A percentile compares a stretch with the other conserved stretches of the same genome.
phyloP scores from a whole-genome alignment of 768 basidiomycete genomes.

The Pleurotus pulmonarius region DNA sequence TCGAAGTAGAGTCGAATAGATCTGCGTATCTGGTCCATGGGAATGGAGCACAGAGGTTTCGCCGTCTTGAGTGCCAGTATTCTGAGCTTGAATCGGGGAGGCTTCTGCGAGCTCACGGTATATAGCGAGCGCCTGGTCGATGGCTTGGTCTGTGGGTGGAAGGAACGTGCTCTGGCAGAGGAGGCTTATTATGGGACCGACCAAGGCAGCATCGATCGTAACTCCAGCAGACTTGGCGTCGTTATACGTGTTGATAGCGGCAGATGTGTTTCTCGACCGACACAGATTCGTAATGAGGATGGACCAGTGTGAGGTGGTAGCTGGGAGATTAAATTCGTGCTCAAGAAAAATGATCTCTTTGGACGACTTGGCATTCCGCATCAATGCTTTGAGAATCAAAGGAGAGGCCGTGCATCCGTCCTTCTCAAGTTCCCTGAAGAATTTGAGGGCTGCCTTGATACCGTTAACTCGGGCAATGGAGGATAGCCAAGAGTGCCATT shows the following conservation, averaged over 20 bases:
- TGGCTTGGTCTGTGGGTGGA: slow-evolving; percentile 31
- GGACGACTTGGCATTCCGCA: slow-evolving; percentile 36
- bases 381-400: slow-evolving; percentile 33
- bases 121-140: slow-evolving; percentile 53
- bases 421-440: slow-evolving; percentile 28
- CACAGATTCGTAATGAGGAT: slow-evolving; percentile 50
- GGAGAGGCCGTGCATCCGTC: slow-evolving; percentile 26
- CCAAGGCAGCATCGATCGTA: slow-evolving; percentile 43
- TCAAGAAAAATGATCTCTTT: slow-evolving; percentile 41
- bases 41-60: slow-evolving; percentile 24
- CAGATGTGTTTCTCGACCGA: slow-evolving; percentile 28
- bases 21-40: slow-evolving; percentile 41
- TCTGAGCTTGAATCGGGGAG: slow-evolving; percentile 20
- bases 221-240: slow-evolving; percentile 40
- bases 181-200: slow-evolving; percentile 50
- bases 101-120: slow-evolving; percentile 43
- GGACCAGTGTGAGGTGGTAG: slow-evolving; percentile 47
- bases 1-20: slow-evolving; percentile 54
- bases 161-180: slow-evolving; percentile 39
- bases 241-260: slow-evolving; percentile 49
- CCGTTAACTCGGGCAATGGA: slow-evolving; percentile 23
- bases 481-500: slow-evolving; percentile 14
- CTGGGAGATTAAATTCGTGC: slow-evolving; percentile 32
- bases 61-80: slow-evolving; percentile 8
- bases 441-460: slow-evolving; percentile 26